A percentile compares a stretch with the other conserved stretches of the same genome.
Evolutionary conservation across 1,284 basidiomycete species (phyloP).

Genomic region (Limonomyces culmigenus): DNA sequence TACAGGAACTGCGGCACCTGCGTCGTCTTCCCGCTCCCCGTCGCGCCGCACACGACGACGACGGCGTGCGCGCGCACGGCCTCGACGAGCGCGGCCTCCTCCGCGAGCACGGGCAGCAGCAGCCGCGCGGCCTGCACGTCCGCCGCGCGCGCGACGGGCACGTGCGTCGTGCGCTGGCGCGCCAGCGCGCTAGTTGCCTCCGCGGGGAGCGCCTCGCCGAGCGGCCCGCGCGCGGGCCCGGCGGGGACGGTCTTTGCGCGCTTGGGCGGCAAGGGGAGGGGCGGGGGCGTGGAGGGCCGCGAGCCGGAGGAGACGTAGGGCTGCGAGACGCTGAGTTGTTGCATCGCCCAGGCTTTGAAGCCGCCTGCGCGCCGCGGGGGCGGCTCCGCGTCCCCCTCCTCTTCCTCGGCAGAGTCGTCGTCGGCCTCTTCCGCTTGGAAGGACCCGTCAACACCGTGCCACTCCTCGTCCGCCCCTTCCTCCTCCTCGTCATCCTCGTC

Average conservation of each 20-base stretch:
- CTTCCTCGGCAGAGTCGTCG: slow-evolving; percentile 12
- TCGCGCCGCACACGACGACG: slow-evolving; percentile 66
- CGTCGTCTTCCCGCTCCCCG: slow-evolving; percentile 97
- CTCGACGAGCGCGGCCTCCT: slow-evolving; percentile 93
- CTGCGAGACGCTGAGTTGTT: slow-evolving; percentile 50
- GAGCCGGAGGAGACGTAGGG: slow-evolving; percentile 20
- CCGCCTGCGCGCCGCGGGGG: slow-evolving; percentile 26
- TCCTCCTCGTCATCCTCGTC: slow-evolving; percentile 9
- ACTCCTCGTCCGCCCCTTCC: slow-evolving; percentile 7
- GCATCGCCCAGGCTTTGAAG: slow-evolving; percentile 79
- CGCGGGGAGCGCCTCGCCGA: slow-evolving; percentile 47
- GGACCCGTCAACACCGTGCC: slow-evolving; percentile 3
- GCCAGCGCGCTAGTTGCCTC: slow-evolving; percentile 49
- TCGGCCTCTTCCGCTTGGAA: slow-evolving; percentile 11
- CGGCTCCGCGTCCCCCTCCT: too few species aligned
- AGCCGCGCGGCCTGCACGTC: slow-evolving; percentile 71
- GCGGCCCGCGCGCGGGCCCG: slow-evolving; percentile 41
- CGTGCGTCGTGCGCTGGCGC: slow-evolving; percentile 28
- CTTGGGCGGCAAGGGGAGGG: slow-evolving; percentile 16
- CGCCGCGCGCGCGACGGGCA: slow-evolving; percentile 51
- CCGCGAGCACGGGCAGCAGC: slow-evolving; percentile 77
- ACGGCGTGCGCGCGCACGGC: slow-evolving; percentile 75
- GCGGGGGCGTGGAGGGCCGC: slow-evolving; percentile 8
- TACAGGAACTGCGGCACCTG: slow-evolving; percentile 90
- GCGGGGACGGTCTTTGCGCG: too few species aligned